Conservation (phyloP, 441 rosid species). For the Viola pubescens region DNA sequence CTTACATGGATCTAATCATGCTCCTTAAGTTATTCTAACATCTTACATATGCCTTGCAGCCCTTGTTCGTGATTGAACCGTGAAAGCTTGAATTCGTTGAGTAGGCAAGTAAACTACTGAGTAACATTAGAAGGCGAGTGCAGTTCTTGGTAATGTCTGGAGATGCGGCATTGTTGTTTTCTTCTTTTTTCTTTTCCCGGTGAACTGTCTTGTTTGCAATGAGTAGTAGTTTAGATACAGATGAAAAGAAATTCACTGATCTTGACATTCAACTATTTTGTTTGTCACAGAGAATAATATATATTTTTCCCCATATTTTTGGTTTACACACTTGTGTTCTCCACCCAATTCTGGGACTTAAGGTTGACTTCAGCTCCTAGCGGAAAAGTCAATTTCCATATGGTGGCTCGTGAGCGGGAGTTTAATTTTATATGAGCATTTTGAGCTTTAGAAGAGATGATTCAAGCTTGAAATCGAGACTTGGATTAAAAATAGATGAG, state of each 20-base stretch:
- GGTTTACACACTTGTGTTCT: too few species aligned
- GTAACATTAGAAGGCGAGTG: constrained; percentile 10
- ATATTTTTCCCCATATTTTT: too few species aligned
- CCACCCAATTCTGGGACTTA: too few species aligned
- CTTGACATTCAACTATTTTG: too few species aligned
- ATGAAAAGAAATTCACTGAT: not conserved
- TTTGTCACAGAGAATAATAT: too few species aligned
- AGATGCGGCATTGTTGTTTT: constrained; percentile 21
- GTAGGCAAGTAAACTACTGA: constrained; percentile 3
- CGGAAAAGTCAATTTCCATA: too few species aligned
- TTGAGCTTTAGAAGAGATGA: too few species aligned
- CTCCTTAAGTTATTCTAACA: not conserved
- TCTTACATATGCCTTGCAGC: constrained; percentile 29
- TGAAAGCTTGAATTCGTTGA: constrained; percentile 7
- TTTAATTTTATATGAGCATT: too few species aligned
- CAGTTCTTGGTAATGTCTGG: constrained; percentile 9
- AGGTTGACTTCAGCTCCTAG: too few species aligned
- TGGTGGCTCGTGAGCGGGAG: too few species aligned
- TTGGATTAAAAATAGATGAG: too few species aligned
- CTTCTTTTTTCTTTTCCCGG: not conserved
- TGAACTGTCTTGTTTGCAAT: constrained; percentile 7
- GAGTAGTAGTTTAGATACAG: constrained; percentile 16
- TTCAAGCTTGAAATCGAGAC: too few species aligned
- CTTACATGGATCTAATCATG: not conserved
- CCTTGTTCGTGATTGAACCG: constrained; percentile 62